phyloP scores from a whole-genome alignment of 257 asterid genomes.

The Forsythia viridissima region DNA sequence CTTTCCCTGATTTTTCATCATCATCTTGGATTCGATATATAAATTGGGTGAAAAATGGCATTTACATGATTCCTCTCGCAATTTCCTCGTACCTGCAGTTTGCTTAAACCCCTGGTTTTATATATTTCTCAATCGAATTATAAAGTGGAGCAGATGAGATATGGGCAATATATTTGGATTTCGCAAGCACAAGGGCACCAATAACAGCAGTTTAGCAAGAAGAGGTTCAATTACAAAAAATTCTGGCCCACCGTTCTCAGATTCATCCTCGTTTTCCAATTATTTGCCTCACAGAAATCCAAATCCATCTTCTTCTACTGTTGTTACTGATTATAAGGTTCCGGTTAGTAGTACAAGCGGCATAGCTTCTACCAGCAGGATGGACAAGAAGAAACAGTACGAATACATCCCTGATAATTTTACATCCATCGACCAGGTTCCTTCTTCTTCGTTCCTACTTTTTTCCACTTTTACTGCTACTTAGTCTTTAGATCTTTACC shows the following conservation, averaged over 20 bases:
- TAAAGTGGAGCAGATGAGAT: conserved; percentile 36
- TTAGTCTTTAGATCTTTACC: not conserved
- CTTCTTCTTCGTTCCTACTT: not conserved
- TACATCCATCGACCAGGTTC: conserved; percentile 70
- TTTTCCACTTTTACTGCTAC: not conserved
- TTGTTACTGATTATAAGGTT: not conserved
- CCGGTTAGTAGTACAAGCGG: conserved; percentile 1
- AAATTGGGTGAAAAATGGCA: not conserved
- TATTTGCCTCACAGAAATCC: conserved; percentile 19
- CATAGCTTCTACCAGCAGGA: conserved; percentile 27
- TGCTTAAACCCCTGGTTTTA: conserved; percentile 13
- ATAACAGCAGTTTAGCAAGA: not conserved
- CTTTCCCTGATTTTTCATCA: not conserved
- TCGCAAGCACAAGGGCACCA: conserved; percentile 20
- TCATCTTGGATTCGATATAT: not conserved
- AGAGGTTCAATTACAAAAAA: conserved; percentile 8
- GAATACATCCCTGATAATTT: conserved; percentile 61
- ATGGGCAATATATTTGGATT: conserved; percentile 43
- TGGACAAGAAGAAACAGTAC: conserved; percentile 51
- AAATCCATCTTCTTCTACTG: conserved; percentile 13
- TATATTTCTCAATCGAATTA: not conserved
- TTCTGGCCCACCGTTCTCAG: conserved; percentile 2
- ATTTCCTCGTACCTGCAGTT: conserved; percentile 31
- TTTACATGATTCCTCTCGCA: conserved; percentile 21
- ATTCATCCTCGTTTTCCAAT: conserved; percentile 18